A percentile compares a stretch with the other conserved stretches of the same genome.
Conservation (phyloP, 2,329 filamentous ascomycete species). For the Aspergillus sp. region DNA sequence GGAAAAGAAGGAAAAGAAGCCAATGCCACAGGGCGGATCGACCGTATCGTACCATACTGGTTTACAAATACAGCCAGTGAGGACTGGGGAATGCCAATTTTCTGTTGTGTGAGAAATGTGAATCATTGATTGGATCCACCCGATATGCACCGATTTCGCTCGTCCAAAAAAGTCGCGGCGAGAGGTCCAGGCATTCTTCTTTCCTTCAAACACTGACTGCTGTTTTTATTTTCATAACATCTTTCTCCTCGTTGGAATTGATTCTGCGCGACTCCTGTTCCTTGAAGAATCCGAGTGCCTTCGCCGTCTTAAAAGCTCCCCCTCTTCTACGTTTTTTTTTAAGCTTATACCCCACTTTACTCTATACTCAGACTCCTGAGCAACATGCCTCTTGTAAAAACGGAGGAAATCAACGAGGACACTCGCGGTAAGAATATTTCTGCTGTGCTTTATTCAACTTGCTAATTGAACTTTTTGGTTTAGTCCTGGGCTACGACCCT, state of each 20-base stretch:
- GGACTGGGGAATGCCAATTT: not conserved
- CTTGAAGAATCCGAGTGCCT: not conserved
- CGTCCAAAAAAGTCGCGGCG: constrained; percentile 1
- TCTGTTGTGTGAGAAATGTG: constrained; percentile 9
- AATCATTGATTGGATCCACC: constrained; percentile 14
- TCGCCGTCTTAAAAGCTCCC: constrained; percentile 1
- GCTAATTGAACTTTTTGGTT: constrained; percentile 4
- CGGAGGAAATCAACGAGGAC: constrained; percentile 45
- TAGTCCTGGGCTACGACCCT: constrained; percentile 92
- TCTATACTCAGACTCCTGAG: not conserved
- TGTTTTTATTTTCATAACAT: not conserved
- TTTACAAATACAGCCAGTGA: not conserved
- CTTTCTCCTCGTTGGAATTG: not conserved
- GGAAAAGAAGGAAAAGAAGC: not conserved
- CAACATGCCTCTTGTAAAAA: constrained; percentile 44
- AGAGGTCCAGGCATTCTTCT: not conserved
- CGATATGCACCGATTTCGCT: constrained; percentile 11
- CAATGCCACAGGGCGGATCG: not conserved
- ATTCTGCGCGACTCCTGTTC: not conserved
- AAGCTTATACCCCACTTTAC: not conserved
- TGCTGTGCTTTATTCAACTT: not conserved
- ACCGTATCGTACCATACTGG: constrained; percentile 5
- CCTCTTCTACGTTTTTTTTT: not conserved
- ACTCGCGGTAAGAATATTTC: constrained; percentile 41
- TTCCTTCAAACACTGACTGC: not conserved